A percentile compares a stretch with the other conserved stretches of the same genome.
These are phyloP conservation scores for Gracilaria vermiculophylla DNA, from an alignment of 23 red algal genomes.

Conservation along the genomic window DNA sequence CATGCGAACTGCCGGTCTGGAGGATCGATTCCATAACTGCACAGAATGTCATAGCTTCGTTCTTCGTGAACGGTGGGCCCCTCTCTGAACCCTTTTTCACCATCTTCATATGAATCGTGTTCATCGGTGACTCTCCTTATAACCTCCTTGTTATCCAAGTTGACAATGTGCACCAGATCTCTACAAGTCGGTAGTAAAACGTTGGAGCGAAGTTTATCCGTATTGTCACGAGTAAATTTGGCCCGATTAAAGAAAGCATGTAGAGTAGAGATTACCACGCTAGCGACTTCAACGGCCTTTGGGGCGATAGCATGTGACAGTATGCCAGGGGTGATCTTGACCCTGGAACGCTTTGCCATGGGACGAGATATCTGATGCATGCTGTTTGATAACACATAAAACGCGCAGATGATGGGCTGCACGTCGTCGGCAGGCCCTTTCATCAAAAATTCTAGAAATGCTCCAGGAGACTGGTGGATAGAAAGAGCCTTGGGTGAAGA, in stretches of 20 bases:
- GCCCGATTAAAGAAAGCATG: conserved; percentile 29
- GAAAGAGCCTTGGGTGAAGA: neutral
- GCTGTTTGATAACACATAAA: conserved; percentile 23
- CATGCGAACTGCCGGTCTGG: neutral
- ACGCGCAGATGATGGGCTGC: neutral
- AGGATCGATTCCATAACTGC: conserved; percentile 33
- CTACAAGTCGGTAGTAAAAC: conserved; percentile 34
- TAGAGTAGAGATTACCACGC: conserved; percentile 7
- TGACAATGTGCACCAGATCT: conserved; percentile 22
- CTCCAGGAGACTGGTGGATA: conserved; percentile 17
- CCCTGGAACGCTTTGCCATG: neutral
- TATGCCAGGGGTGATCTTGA: neutral
- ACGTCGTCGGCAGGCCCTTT: conserved; percentile 6
- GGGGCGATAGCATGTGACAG: conserved; percentile 45
- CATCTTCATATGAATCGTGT: conserved; percentile 1
- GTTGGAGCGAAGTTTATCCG: neutral
- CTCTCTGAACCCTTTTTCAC: neutral
- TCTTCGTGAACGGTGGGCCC: conserved; percentile 10
- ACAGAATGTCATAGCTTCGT: conserved; percentile 29
- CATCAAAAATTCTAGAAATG: conserved; percentile 5
- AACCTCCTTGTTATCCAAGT: conserved; percentile 35
- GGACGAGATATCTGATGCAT: conserved; percentile 39
- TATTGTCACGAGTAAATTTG: conserved; percentile 12
- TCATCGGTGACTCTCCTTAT: neutral
- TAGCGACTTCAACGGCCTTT: conserved; percentile 8